Percentiles rank a stretch among this genome's conserved stretches.
Evolutionary conservation across 768 basidiomycete species (phyloP).

Genomic region (Ramaria sp.): DNA sequence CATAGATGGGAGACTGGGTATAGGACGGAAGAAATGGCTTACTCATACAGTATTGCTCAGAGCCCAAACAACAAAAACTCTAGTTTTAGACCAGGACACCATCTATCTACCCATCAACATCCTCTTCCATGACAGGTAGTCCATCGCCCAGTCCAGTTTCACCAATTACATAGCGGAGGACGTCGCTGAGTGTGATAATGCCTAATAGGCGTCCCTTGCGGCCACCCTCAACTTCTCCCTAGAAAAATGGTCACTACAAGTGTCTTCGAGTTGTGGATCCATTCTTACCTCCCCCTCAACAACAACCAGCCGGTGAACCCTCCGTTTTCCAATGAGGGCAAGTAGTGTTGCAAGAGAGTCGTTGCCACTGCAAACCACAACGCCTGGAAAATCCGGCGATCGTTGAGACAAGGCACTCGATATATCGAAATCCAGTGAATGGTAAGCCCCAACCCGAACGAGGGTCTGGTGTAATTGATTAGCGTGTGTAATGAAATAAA

Average conservation of each 20-base stretch:
- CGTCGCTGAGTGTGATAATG: slow-evolving; percentile 83
- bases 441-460: slow-evolving; percentile 88
- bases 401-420: slow-evolving; percentile 87
- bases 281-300: slow-evolving; percentile 76
- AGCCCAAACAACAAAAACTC: not conserved
- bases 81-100: not conserved
- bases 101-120: slow-evolving; percentile 6
- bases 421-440: slow-evolving; percentile 90
- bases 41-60: not conserved
- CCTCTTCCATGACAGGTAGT: slow-evolving; percentile 8
- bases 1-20: slow-evolving; percentile 1
- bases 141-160: slow-evolving; percentile 43
- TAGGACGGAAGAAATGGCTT: not conserved
- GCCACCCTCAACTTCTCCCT: slow-evolving; percentile 74
- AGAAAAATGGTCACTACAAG: not conserved
- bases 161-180: slow-evolving; percentile 69
- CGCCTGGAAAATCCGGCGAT: slow-evolving; percentile 91
- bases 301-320: slow-evolving; percentile 91
- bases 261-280: not conserved
- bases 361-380: slow-evolving; percentile 87
- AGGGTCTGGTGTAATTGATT: slow-evolving; percentile 52
- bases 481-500: slow-evolving; percentile 9
- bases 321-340: slow-evolving; percentile 82
- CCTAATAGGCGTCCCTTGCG: slow-evolving; percentile 78
- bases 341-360: slow-evolving; percentile 89